Conservation (phyloP, 768 basidiomycete species). For the Panellus pusillus region DNA sequence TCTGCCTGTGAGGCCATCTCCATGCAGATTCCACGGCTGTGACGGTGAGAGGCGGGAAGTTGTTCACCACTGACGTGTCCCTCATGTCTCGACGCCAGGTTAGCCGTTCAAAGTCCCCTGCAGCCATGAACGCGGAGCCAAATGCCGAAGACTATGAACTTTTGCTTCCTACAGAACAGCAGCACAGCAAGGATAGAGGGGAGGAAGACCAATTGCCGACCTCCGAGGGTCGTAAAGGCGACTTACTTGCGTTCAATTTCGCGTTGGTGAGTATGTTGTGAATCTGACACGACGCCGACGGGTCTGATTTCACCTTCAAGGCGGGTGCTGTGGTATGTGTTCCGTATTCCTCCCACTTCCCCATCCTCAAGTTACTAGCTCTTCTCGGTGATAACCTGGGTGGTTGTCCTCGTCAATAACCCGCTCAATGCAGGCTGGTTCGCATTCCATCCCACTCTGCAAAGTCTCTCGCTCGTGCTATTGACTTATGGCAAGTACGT, state of each 20-base stretch:
- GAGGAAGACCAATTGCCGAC: conserved; percentile 34
- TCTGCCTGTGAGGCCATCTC: not conserved
- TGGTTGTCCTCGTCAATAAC: conserved; percentile 42
- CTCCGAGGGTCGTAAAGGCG: conserved; percentile 40
- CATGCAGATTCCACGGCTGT: not conserved
- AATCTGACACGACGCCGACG: not conserved
- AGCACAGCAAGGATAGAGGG: conserved; percentile 21
- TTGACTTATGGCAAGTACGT: conserved; percentile 57
- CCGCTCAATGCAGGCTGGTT: conserved; percentile 59
- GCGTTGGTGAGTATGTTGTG: conserved; percentile 37
- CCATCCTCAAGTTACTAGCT: conserved; percentile 30
- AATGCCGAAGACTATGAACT: conserved; percentile 29
- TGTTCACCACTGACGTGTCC: conserved; percentile 6
- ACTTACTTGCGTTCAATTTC: conserved; percentile 33
- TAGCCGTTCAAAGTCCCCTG: conserved; percentile 1
- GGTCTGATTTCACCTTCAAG: conserved; percentile 3
- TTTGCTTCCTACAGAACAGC: conserved; percentile 23
- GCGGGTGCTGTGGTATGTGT: conserved; percentile 8
- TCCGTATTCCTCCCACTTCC: too few species aligned
- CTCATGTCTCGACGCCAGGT: conserved; percentile 4
- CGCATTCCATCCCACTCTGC: conserved; percentile 63
- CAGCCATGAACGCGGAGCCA: conserved; percentile 8
- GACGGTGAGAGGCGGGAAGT: not conserved
- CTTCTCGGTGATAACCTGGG: conserved; percentile 45
- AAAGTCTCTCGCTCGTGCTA: conserved; percentile 53